A percentile compares a stretch with the other conserved stretches of the same genome.
Evolutionary conservation across 176 grass and related monocot genomes (phyloP).

Genomic region (Bonia amplexicaulis): DNA sequence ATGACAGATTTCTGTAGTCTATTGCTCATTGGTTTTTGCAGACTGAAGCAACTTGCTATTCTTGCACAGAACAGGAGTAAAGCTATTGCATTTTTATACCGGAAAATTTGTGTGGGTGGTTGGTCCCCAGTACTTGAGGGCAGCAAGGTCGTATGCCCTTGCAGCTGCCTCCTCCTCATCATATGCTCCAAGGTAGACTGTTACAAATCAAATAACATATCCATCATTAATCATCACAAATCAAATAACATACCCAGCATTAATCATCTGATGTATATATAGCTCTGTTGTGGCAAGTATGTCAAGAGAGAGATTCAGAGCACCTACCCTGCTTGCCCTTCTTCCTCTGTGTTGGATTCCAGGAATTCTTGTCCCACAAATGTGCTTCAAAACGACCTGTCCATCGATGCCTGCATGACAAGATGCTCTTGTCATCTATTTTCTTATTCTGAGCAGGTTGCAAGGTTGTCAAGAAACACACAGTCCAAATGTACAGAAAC

Average conservation of each 20-base stretch:
- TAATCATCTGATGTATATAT: not conserved
- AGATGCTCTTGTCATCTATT: not conserved
- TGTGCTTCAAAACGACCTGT: slow-evolving; percentile 69
- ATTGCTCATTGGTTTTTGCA: not conserved
- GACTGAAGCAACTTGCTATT: too few species aligned
- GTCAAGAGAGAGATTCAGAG: not conserved
- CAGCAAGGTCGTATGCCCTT: slow-evolving; percentile 64
- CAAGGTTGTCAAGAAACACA: not conserved
- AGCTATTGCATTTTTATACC: not conserved
- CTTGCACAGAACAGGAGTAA: not conserved
- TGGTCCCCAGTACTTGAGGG: slow-evolving; percentile 70
- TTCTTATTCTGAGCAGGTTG: not conserved
- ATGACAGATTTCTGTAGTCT: not conserved
- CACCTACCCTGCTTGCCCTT: slow-evolving; percentile 68
- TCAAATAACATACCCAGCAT: not conserved
- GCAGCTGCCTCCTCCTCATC: slow-evolving; percentile 72
- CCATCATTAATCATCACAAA: not conserved
- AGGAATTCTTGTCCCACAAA: slow-evolving; percentile 70
- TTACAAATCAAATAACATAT: not conserved
- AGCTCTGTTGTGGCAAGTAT: not conserved
- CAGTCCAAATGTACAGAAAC: not conserved
- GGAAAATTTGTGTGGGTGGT: slow-evolving; percentile 66
- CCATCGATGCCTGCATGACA: slow-evolving; percentile 50
- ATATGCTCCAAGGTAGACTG: slow-evolving; percentile 66
- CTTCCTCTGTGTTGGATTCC: slow-evolving; percentile 67